Percentiles rank a stretch among this genome's conserved stretches.
Conservation (phyloP, 1,284 basidiomycete species). For the Thelephora terrestris region DNA sequence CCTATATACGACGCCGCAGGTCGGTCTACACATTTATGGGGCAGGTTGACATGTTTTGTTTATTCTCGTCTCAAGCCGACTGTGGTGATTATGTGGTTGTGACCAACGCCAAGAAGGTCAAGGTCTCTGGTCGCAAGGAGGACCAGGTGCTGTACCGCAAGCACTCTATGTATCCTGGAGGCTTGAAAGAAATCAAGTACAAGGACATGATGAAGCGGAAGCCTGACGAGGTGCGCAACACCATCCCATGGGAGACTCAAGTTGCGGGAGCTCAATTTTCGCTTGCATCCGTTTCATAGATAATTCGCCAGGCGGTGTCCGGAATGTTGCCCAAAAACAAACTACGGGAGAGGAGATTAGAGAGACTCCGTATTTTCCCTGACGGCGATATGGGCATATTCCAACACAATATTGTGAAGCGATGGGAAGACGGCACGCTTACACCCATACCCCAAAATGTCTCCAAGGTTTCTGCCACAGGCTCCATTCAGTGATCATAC, state of each 20-base stretch:
- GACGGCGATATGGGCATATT: constrained; percentile 63
- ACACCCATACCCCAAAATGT: constrained; percentile 5
- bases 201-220: constrained; percentile 73
- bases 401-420: constrained; percentile 56
- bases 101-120: constrained; percentile 79
- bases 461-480: neutral
- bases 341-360: constrained; percentile 75
- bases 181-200: constrained; percentile 85
- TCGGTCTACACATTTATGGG: constrained; percentile 28
- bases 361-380: constrained; percentile 79
- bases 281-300: constrained; percentile 37
- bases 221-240: constrained; percentile 77
- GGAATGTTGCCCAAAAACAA: constrained; percentile 98
- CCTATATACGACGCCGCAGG: constrained; percentile 91
- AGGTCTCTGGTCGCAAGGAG: constrained; percentile 85
- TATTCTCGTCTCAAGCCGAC: constrained; percentile 48
- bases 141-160: constrained; percentile 84
- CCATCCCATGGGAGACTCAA: neutral
- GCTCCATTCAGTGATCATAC: neutral
- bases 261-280: neutral
- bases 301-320: constrained; percentile 90
- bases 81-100: constrained; percentile 98
- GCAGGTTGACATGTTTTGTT: neutral
- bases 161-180: constrained; percentile 92
- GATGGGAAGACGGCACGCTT: constrained; percentile 69